A percentile compares a stretch with the other conserved stretches of the same genome.
Evolutionary conservation across 2,329 filamentous ascomycete genomes (phyloP).

Genomic region (Ceratocystis lukuohia): DNA sequence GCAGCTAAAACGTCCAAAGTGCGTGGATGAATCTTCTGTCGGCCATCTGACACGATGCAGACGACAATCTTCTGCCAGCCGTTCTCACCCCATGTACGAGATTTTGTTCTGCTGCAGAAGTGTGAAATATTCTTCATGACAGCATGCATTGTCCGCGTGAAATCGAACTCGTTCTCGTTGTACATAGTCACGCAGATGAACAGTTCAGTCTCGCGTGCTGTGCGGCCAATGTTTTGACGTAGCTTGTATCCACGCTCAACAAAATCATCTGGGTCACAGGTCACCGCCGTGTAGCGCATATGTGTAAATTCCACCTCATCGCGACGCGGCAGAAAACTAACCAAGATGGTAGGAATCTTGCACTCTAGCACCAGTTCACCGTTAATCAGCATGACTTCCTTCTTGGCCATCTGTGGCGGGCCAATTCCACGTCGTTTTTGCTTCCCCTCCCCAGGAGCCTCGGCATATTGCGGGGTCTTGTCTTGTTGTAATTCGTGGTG

Average conservation of each 20-base stretch:
- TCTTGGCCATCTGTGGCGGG: slow-evolving; percentile 75
- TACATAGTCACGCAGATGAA: slow-evolving; percentile 99
- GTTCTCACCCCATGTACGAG: slow-evolving; percentile 88
- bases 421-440: slow-evolving; percentile 81
- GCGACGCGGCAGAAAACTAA: slow-evolving; percentile 86
- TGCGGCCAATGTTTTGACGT: slow-evolving; percentile 76
- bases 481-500: slow-evolving; percentile 25
- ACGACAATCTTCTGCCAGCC: slow-evolving; percentile 99
- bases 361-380: slow-evolving; percentile 95
- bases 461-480: slow-evolving; percentile 34
- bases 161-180: slow-evolving; percentile 94
- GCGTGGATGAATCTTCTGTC: slow-evolving; percentile 76
- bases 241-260: slow-evolving; percentile 79
- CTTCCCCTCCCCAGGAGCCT: slow-evolving; percentile 49
- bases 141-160: slow-evolving; percentile 95
- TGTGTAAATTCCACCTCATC: slow-evolving; percentile 96
- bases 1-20: slow-evolving; percentile 90
- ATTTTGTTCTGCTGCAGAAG: slow-evolving; percentile 85
- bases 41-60: slow-evolving; percentile 87
- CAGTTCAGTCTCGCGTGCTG: slow-evolving; percentile 77
- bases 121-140: slow-evolving; percentile 97
- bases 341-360: slow-evolving; percentile 96
- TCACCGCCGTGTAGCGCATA: slow-evolving; percentile 98
- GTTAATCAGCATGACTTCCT: slow-evolving; percentile 92
- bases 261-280: slow-evolving; percentile 92